These are phyloP conservation scores for Neopestalotiopsis clavispora DNA, from an alignment of 2,329 filamentous ascomycete species.

Conservation along the genomic window DNA sequence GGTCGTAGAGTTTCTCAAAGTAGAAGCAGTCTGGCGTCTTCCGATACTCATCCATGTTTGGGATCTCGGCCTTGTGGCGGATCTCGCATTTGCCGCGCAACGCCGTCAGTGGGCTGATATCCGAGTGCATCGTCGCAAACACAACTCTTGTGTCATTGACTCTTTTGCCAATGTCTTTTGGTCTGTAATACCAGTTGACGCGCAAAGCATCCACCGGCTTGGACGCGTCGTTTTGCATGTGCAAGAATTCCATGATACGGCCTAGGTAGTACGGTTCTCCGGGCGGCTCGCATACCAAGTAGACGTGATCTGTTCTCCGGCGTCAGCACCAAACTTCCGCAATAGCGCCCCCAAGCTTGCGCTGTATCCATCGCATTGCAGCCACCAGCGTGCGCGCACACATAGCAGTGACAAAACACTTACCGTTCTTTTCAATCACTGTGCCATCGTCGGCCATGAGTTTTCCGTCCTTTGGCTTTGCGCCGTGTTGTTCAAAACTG, in stretches of 20 bases:
- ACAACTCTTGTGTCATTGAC: constrained; percentile 88
- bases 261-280: constrained; percentile 98
- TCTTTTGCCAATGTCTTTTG: constrained; percentile 93
- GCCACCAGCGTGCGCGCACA: constrained; percentile 6
- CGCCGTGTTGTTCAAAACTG: constrained; percentile 77
- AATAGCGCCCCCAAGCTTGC: constrained; percentile 4
- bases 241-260: constrained; percentile 97
- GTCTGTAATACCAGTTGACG: constrained; percentile 98
- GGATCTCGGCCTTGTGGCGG: constrained; percentile 84
- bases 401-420: constrained; percentile 38
- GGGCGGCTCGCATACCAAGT: constrained; percentile 95
- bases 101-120: constrained; percentile 89
- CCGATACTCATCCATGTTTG: constrained; percentile 81
- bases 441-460: constrained; percentile 92
- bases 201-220: constrained; percentile 84
- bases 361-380: neutral
- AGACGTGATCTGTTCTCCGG: constrained; percentile 71
- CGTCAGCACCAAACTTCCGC: constrained; percentile 33
- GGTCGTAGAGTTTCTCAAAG: constrained; percentile 97
- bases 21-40: constrained; percentile 88
- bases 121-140: constrained; percentile 98
- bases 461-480: constrained; percentile 73
- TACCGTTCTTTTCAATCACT: constrained; percentile 83
- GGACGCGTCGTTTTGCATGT: constrained; percentile 73
- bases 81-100: constrained; percentile 94